These are phyloP conservation scores for Akanthomyces lecanii DNA, from an alignment of 2,329 filamentous ascomycete species.

Conservation along the genomic window DNA sequence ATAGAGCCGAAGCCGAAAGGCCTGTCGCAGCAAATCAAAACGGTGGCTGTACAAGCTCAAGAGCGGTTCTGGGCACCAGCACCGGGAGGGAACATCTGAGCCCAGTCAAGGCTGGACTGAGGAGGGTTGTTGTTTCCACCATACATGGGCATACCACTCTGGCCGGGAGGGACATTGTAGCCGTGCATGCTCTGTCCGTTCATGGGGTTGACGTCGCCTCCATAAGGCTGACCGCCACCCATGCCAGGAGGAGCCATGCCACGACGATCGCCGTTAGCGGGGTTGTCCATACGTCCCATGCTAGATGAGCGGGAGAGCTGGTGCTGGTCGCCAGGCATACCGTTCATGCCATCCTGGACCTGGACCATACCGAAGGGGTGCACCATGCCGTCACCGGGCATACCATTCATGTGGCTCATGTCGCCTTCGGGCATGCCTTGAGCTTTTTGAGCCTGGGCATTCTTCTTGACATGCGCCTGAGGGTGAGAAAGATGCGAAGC, in stretches of 20 bases:
- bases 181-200: conserved; percentile 59
- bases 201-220: conserved; percentile 59
- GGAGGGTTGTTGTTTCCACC: conserved; percentile 57
- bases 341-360: conserved; percentile 55
- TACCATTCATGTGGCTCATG: conserved; percentile 57
- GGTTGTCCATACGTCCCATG: conserved; percentile 55
- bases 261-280: conserved; percentile 50
- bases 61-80: conserved; percentile 50
- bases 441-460: conserved; percentile 55
- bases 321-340: conserved; percentile 56
- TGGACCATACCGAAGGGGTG: conserved; percentile 56
- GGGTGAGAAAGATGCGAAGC: conserved; percentile 92
- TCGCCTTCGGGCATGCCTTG: conserved; percentile 50
- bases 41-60: conserved; percentile 31
- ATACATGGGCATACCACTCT: conserved; percentile 63
- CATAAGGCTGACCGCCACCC: conserved; percentile 52
- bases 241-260: conserved; percentile 50
- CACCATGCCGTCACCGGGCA: conserved; percentile 53
- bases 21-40: conserved; percentile 11
- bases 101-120: conserved; percentile 66
- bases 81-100: conserved; percentile 73
- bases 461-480: conserved; percentile 82
- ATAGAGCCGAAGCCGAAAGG: conserved; percentile 18
- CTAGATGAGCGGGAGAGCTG: conserved; percentile 59
- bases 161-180: conserved; percentile 59